Percentiles rank a stretch among this genome's conserved stretches.
phyloP scores from a whole-genome alignment of 2,329 filamentous ascomycete genomes.

The Dichotomopilus funicola region DNA sequence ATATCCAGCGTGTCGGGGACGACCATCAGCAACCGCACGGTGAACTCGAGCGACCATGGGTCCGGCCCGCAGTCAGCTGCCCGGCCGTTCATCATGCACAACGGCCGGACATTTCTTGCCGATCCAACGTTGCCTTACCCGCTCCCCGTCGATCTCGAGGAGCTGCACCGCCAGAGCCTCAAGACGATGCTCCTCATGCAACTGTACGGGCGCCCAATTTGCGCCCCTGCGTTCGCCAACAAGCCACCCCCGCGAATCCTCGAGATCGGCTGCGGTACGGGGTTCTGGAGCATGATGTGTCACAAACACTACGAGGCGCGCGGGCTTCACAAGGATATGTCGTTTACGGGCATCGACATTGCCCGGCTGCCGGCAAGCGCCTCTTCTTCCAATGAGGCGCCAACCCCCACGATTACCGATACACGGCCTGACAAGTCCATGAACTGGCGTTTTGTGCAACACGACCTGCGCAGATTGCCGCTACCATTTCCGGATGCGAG shows the following conservation, averaged over 20 bases:
- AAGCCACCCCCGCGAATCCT: constrained; percentile 71
- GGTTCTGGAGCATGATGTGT: constrained; percentile 84
- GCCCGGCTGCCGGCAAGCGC: constrained; percentile 45
- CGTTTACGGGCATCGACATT: constrained; percentile 78
- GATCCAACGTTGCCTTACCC: constrained; percentile 69
- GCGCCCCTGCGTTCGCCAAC: constrained; percentile 59
- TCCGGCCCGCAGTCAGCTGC: constrained; percentile 32
- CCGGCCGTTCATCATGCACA: constrained; percentile 61
- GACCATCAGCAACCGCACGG: constrained; percentile 39
- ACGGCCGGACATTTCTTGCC: constrained; percentile 77
- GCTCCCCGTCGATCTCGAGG: constrained; percentile 79
- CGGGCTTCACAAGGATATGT: constrained; percentile 58
- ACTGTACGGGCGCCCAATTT: constrained; percentile 74
- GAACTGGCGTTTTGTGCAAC: constrained; percentile 82
- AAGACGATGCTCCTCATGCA: constrained; percentile 75
- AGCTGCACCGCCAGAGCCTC: constrained; percentile 81
- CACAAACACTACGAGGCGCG: constrained; percentile 68
- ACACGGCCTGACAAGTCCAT: constrained; percentile 57
- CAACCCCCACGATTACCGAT: background rate
- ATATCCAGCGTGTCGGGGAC: constrained; percentile 41
- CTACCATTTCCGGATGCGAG: constrained; percentile 73
- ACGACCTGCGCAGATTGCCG: constrained; percentile 70
- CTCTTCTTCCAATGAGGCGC: constrained; percentile 1
- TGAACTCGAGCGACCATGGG: constrained; percentile 43
- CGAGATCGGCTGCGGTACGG: constrained; percentile 81